Base-by-base conservation (phyloP, 2,329 filamentous ascomycete genomes). In the Neodidymelliopsis sp. region DNA sequence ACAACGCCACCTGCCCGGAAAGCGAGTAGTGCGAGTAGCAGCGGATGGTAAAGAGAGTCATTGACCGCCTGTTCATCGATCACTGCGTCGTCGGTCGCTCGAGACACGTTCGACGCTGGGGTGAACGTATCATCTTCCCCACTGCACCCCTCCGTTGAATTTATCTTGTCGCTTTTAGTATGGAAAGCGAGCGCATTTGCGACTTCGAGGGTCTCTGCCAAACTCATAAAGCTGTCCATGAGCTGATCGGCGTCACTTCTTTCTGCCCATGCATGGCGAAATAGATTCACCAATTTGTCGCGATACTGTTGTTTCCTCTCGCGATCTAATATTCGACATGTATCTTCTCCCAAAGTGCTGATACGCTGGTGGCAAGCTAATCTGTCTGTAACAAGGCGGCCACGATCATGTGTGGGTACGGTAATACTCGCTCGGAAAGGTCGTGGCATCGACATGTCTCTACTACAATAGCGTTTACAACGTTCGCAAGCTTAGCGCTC, bases 1-100 rank as follows among this genome's bases (percentile, higher is more conserved):
- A 60, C 29, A 1, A 55, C 51, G 13, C 55, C 55, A 12, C 55
- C 57, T 18, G 54, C 27, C 9, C 35, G 41, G 37, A 44, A 60
- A 2, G 55, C 49, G 10, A 58, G 16, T 10, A 58, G 39, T 11
- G 50, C 52, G 10, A 56, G 31, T 15, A 29, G 35, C 2, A 59
- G 35, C 7, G 55, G 55, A 24, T 58, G 55, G 6, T 54, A 11
- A 2, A 53, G n/a, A 11, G 23, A 6, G 6, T 18, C 24, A 6
- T 30, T 20, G 25, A 23, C 15, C 15, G 38, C 4, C 6, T 31
- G 6, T 3, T 33, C 3, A 16, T 13, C 8, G 16, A 42, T 25
- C 10, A 18, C 13, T 19, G n/a, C n/a, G n/a, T 16, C 20, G 13
- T 7, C 24, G 12, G 24, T 7, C 7, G 7, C 24, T 12, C 7